Conservation (phyloP, 331 rosid species). For the Malus hybrid region DNA sequence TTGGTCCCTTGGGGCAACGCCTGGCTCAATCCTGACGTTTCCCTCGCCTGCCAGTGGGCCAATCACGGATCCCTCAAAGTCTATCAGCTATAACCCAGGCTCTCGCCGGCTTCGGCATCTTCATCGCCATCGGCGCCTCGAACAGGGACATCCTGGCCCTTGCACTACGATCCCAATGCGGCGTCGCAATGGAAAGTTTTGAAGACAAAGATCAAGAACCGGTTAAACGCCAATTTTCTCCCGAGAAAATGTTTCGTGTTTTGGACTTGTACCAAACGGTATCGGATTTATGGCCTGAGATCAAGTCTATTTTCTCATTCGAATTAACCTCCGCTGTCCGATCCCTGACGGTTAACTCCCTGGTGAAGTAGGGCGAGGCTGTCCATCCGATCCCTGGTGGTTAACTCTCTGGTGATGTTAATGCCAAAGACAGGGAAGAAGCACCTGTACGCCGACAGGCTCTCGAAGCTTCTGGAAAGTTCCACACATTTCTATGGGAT, state of each 20-base stretch:
- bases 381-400: conserved; percentile 19
- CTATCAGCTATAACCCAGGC: no score
- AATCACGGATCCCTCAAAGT: no score
- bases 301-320: conserved; percentile 53
- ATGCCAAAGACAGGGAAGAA: no score
- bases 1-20: conserved; percentile 93
- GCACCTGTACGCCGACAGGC: no score
- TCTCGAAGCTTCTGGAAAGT: no score
- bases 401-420: no score
- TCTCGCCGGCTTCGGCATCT: no score
- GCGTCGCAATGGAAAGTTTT: conserved; percentile 32
- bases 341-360: conserved; percentile 32
- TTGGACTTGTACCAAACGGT: conserved; percentile 72
- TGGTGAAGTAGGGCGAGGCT: conserved; percentile 46
- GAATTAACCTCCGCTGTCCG: conserved; percentile 37
- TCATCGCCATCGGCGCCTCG: no score
- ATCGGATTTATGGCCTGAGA: conserved; percentile 41
- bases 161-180: no score
- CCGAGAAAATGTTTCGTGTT: conserved; percentile 66
- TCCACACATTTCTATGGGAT: no score
- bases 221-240: conserved; percentile 56
- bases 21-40: conserved; percentile 38
- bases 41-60: conserved; percentile 47
- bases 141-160: no score
- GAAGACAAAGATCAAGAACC: conserved; percentile 49